A percentile compares a stretch with the other conserved stretches of the same genome.
phyloP scores from a whole-genome alignment of 2,329 filamentous ascomycete genomes.

The Botryotinia globosa region DNA sequence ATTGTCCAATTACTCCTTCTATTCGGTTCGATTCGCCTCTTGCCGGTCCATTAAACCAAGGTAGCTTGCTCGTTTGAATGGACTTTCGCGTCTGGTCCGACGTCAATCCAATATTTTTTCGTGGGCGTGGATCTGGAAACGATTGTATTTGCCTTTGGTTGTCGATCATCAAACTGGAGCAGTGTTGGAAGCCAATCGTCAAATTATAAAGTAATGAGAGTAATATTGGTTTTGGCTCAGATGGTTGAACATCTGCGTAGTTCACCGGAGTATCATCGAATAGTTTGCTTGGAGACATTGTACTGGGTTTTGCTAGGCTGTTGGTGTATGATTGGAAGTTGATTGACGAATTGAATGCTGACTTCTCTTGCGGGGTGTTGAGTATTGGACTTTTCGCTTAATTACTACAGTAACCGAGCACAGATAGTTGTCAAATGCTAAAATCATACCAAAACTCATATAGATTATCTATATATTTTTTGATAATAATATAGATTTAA shows the following conservation, averaged over 20 bases:
- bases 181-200: neutral
- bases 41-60: neutral
- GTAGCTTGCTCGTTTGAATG: neutral
- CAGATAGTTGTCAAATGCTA: too few relatives aligned
- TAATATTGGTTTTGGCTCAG: neutral
- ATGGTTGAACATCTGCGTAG: neutral
- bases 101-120: neutral
- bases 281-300: neutral
- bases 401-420: too few relatives aligned
- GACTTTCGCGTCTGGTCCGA: neutral
- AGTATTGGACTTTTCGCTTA: too few relatives aligned
- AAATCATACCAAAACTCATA: too few relatives aligned
- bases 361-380: too few relatives aligned
- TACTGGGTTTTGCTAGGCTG: neutral
- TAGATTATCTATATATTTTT: too few relatives aligned
- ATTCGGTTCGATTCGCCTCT: neutral
- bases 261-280: neutral
- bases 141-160: neutral
- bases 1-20: neutral
- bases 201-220: neutral
- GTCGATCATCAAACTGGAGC: neutral
- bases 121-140: neutral
- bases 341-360: neutral
- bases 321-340: neutral
- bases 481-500: too few relatives aligned